A percentile compares a stretch with the other conserved stretches of the same genome.
Evolutionary conservation across 371 early-diverging fungal genomes (phyloP).

Genomic region (Syncephalis plumigaleata): DNA sequence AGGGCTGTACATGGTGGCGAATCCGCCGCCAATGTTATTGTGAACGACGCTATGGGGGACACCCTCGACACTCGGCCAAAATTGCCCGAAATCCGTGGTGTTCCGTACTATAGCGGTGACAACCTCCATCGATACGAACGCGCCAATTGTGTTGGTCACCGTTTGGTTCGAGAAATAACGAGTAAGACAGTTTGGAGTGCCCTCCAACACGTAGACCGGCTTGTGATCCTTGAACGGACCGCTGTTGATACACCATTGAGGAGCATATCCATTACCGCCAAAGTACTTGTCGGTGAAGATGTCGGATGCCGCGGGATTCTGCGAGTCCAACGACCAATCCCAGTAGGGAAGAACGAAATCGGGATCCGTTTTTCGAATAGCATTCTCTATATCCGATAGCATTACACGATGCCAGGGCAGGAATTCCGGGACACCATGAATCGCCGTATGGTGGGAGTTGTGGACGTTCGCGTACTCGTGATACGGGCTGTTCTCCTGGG

Average conservation of each 20-base stretch:
- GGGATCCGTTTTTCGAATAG: background rate
- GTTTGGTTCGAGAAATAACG: conserved; percentile 5
- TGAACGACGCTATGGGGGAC: conserved; percentile 28
- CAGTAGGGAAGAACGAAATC: conserved; percentile 22
- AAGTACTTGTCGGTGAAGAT: conserved; percentile 1
- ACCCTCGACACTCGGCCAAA: conserved; percentile 17
- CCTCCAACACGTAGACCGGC: background rate
- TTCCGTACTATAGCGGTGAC: too few species aligned
- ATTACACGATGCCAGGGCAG: conserved; percentile 23
- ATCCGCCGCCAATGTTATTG: conserved; percentile 26
- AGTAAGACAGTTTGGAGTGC: conserved; percentile 8
- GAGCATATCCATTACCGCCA: conserved; percentile 9
- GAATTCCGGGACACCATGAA: conserved; percentile 11
- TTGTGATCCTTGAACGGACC: conserved; percentile 5
- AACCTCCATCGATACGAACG: too few species aligned
- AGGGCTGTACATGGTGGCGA: conserved; percentile 17
- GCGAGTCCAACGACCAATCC: conserved; percentile 4
- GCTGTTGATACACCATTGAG: conserved; percentile 3
- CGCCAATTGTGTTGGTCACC: too few species aligned
- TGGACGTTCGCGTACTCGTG: too few species aligned
- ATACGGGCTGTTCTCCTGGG: too few species aligned
- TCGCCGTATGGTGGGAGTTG: too few species aligned
- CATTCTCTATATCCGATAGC: conserved; percentile 11
- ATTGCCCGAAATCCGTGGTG: conserved; percentile 12
- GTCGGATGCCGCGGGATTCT: conserved; percentile 2